Conservation (phyloP, 225 moss, liverwort and hornwort species). For the Rhytidiadelphus loreus region DNA sequence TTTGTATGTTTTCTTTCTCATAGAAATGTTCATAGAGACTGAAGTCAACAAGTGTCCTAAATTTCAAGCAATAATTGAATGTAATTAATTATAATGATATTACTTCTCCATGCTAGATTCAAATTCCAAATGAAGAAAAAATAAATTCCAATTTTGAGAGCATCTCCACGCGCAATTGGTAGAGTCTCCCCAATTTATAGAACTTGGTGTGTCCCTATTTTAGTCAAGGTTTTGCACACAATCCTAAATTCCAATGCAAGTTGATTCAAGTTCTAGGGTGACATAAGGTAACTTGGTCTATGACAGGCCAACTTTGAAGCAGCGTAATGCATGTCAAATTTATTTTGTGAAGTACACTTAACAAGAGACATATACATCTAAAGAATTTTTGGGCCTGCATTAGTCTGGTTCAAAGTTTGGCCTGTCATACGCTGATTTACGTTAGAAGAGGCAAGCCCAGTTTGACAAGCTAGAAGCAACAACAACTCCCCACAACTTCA, state of each 20-base stretch:
- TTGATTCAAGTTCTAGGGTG: no score
- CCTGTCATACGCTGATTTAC: no score
- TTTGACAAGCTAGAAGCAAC: accelerated
- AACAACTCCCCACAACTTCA: no score
- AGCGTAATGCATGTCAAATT: no score
- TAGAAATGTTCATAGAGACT: neutral
- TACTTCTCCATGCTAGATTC: neutral
- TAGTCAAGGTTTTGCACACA: accelerated
- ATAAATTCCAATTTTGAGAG: accelerated
- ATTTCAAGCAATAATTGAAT: neutral
- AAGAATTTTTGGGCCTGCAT: no score
- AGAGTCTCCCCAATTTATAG: accelerated
- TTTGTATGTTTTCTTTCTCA: accelerated
- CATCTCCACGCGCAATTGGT: accelerated
- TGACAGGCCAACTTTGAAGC: no score
- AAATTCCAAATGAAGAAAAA: accelerated
- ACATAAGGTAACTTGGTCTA: no score
- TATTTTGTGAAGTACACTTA: no score
- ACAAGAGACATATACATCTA: no score
- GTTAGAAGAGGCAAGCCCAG: neutral
- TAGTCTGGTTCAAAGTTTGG: no score
- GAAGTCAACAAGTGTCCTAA: neutral
- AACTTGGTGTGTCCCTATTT: accelerated
- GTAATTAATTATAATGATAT: neutral
- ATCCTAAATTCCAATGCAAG: accelerated